These are phyloP conservation scores for Debaryomyces robertsiae DNA, from an alignment of 1,139 yeast genomes.

Conservation along the genomic window DNA sequence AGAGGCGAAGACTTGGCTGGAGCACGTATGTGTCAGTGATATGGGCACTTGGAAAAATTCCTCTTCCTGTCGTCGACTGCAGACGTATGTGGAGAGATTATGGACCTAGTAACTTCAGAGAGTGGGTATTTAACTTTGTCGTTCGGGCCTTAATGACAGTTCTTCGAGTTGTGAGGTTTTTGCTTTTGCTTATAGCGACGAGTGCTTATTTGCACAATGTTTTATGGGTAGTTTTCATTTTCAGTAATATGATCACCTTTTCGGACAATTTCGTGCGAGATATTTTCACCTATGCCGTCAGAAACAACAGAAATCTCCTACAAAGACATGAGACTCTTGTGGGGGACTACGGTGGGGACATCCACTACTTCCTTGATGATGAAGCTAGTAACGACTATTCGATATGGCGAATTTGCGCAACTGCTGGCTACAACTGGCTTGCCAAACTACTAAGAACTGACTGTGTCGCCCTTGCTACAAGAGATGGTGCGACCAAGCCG, in stretches of 20 bases:
- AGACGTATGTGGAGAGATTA: conserved; percentile 28
- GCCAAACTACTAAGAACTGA: background rate
- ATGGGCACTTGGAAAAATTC: conserved; percentile 25
- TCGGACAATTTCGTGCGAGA: conserved; percentile 34
- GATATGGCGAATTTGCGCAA: conserved; percentile 10
- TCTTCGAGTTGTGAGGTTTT: conserved; percentile 20
- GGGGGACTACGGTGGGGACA: conserved; percentile 15
- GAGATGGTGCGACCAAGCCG: background rate
- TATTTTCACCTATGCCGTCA: conserved; percentile 28
- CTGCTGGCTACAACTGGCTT: conserved; percentile 9
- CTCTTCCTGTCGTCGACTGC: conserved; percentile 33
- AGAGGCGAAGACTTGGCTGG: background rate
- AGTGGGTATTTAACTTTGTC: background rate
- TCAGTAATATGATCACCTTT: conserved; percentile 35
- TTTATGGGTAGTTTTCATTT: conserved; percentile 22
- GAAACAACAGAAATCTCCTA: conserved; percentile 19
- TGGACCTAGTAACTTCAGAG: conserved; percentile 11
- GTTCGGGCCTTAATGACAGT: conserved; percentile 11
- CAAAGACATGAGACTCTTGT: conserved; percentile 16
- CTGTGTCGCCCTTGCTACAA: background rate
- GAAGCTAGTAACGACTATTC: conserved; percentile 12
- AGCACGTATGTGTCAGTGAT: conserved; percentile 3
- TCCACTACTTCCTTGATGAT: conserved; percentile 16
- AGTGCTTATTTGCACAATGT: conserved; percentile 22
- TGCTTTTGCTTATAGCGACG: conserved; percentile 24